These are phyloP conservation scores for Carpinus viminea DNA, from an alignment of 306 rosid genomes.

Conservation along the genomic window DNA sequence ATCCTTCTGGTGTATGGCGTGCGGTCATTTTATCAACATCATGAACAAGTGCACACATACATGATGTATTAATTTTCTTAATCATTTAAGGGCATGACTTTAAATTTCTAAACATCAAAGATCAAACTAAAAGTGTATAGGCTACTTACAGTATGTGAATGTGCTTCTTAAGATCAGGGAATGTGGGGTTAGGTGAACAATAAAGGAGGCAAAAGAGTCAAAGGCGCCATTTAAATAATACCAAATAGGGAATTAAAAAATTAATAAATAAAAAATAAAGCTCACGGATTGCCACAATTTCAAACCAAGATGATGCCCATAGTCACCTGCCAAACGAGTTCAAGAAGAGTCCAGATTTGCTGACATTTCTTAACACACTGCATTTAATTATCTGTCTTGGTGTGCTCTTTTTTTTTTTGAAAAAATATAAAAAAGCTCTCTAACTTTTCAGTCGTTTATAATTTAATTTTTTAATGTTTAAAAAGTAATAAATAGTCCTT, in stretches of 20 bases:
- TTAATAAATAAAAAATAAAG: background rate
- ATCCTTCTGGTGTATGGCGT: too few relatives aligned
- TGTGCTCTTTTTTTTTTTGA: too few relatives aligned
- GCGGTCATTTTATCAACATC: too few relatives aligned
- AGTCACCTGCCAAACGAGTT: conserved; percentile 1
- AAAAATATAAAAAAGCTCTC: too few relatives aligned
- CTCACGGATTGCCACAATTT: conserved; percentile 14
- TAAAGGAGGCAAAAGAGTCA: conserved; percentile 15
- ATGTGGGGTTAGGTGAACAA: conserved; percentile 28
- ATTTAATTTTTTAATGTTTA: too few relatives aligned
- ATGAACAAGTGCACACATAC: too few relatives aligned
- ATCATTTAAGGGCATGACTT: too few relatives aligned
- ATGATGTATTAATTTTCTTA: too few relatives aligned
- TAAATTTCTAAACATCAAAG: too few relatives aligned
- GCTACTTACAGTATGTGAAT: background rate
- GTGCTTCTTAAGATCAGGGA: background rate
- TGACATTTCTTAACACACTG: conserved; percentile 7
- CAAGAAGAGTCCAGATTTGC: conserved; percentile 34
- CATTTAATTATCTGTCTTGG: too few relatives aligned
- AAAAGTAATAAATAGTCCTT: too few relatives aligned
- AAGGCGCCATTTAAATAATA: background rate
- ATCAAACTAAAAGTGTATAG: background rate
- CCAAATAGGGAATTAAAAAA: background rate
- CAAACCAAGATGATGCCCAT: conserved; percentile 15
- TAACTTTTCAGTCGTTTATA: too few relatives aligned